These are phyloP conservation scores for Cystobasidiaceae sp. DNA, from an alignment of 1,284 basidiomycete species.

Conservation along the genomic window DNA sequence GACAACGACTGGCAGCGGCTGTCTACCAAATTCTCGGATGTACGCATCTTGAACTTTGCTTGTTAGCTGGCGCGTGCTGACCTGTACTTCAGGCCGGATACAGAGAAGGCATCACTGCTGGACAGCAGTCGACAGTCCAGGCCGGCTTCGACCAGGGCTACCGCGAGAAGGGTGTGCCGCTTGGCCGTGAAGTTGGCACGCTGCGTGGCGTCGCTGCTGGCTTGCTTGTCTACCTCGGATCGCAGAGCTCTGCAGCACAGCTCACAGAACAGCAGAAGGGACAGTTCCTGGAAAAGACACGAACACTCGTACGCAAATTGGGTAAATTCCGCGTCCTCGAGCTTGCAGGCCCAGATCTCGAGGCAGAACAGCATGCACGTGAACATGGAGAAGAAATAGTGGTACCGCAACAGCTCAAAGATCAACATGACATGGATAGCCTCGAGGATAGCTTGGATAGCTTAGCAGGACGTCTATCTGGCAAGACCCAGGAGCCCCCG, in stretches of 20 bases:
- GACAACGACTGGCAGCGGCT: constrained; percentile 39
- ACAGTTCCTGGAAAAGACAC: constrained; percentile 49
- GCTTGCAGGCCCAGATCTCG: constrained; percentile 62
- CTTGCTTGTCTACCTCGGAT: constrained; percentile 54
- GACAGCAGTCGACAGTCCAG: constrained; percentile 73
- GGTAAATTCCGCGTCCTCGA: constrained; percentile 60
- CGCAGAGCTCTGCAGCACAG: constrained; percentile 4
- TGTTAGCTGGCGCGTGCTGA: neutral
- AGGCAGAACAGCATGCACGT: constrained; percentile 64
- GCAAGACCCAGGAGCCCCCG: neutral
- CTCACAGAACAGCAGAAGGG: constrained; percentile 9
- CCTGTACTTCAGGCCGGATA: constrained; percentile 63
- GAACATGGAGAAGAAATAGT: constrained; percentile 47
- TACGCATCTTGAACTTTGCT: constrained; percentile 7
- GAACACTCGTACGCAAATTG: constrained; percentile 55
- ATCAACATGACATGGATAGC: constrained; percentile 40
- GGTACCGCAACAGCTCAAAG: constrained; percentile 36
- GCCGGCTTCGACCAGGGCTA: constrained; percentile 76
- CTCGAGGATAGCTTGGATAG: constrained; percentile 35
- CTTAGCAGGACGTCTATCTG: neutral
- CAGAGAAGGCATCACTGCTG: constrained; percentile 76
- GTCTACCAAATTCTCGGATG: constrained; percentile 36
- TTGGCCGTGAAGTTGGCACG: constrained; percentile 65
- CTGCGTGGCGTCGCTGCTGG: constrained; percentile 64
- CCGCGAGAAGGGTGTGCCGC: constrained; percentile 61